phyloP scores from a whole-genome alignment of 2,329 filamentous ascomycete species.

The Paraphaeosphaeria sporulosa region DNA sequence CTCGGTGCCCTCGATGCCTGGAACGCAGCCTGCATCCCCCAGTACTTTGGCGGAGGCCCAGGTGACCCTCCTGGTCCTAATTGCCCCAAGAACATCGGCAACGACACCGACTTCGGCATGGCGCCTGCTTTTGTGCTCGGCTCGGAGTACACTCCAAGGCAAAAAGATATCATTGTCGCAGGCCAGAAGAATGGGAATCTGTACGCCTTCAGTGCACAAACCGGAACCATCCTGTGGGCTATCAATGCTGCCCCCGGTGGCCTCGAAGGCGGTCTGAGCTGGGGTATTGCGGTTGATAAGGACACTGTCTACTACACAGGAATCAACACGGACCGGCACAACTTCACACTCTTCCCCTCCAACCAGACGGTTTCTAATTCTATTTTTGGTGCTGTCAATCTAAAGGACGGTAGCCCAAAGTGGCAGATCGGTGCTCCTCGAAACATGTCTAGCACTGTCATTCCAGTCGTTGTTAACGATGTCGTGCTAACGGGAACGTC shows the following conservation, averaged over 20 bases:
- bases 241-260: slow-evolving; percentile 11
- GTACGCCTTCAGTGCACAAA: slow-evolving; percentile 16
- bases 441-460: slow-evolving; percentile 7
- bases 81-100: slow-evolving; percentile 15
- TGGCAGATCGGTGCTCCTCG: slow-evolving; percentile 11
- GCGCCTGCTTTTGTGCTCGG: slow-evolving; percentile 13
- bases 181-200: slow-evolving; percentile 16
- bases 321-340: slow-evolving; percentile 12
- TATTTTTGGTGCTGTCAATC: slow-evolving; percentile 9
- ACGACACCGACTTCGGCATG: slow-evolving; percentile 15
- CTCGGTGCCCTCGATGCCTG: slow-evolving; percentile 13
- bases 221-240: slow-evolving; percentile 8
- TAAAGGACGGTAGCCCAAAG: slow-evolving; percentile 11
- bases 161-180: slow-evolving; percentile 10
- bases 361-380: slow-evolving; percentile 4
- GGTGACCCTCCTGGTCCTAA: neutral
- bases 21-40: slow-evolving; percentile 11
- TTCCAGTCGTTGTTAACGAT: slow-evolving; percentile 12
- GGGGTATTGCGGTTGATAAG: slow-evolving; percentile 12
- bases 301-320: slow-evolving; percentile 14
- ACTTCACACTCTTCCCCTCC: slow-evolving; percentile 9
- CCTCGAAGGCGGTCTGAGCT: slow-evolving; percentile 13
- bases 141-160: slow-evolving; percentile 7
- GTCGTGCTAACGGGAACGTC: slow-evolving; percentile 13
- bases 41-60: neutral